Percentiles rank a stretch among this genome's conserved stretches.
Evolutionary conservation across 1,139 yeast genomes (phyloP).

Genomic region (Saccharomycopsis hybrid): DNA sequence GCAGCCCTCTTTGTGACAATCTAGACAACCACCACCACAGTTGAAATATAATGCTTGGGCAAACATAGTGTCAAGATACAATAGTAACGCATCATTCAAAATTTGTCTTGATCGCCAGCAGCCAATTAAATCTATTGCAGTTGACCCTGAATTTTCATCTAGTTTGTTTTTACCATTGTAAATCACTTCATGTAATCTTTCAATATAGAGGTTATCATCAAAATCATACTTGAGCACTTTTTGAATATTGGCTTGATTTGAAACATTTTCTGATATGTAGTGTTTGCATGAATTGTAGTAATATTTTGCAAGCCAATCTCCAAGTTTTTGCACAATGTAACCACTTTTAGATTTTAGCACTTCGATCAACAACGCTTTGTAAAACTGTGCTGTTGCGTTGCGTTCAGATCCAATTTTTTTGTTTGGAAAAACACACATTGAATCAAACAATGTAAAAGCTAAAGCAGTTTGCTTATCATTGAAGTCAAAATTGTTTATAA

Average conservation of each 20-base stretch:
- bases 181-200: too few species aligned
- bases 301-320: slow-evolving; percentile 4
- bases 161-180: too few species aligned
- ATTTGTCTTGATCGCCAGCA: slow-evolving; percentile 9
- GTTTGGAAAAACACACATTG: slow-evolving; percentile 6
- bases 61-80: neutral
- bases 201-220: too few species aligned
- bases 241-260: too few species aligned
- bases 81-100: neutral
- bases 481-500: too few species aligned
- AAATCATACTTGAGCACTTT: too few species aligned
- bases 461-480: too few species aligned
- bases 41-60: neutral
- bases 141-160: neutral
- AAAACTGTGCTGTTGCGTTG: slow-evolving; percentile 8
- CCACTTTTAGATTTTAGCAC: slow-evolving; percentile 2
- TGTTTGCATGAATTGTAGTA: slow-evolving; percentile 2
- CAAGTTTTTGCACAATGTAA: slow-evolving; percentile 2
- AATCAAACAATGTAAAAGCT: slow-evolving; percentile 3
- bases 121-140: slow-evolving; percentile 9
- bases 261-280: too few species aligned
- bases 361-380: slow-evolving; percentile 6
- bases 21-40: too few species aligned
- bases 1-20: too few species aligned
- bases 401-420: neutral